Percentiles rank a stretch among this genome's conserved stretches.
Evolutionary conservation across 1,139 yeast genomes (phyloP).

Genomic region (Blastobotrys aristatus): DNA sequence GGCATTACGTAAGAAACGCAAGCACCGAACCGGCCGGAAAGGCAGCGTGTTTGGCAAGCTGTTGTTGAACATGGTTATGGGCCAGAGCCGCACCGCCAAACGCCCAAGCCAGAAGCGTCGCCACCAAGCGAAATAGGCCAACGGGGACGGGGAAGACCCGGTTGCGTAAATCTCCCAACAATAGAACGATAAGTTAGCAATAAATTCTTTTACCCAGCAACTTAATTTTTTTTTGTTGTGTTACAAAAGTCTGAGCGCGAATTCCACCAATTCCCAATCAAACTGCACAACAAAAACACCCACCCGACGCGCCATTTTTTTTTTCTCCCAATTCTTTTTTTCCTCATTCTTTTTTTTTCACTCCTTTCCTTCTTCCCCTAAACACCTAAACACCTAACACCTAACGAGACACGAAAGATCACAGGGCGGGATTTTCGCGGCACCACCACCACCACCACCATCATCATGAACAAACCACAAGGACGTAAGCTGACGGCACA

Average conservation of each 20-base stretch:
- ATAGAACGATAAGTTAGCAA: too few species aligned
- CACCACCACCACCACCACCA: neutral
- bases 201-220: too few species aligned
- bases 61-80: neutral
- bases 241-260: too few species aligned
- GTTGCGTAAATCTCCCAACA: neutral
- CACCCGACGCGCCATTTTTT: constrained; percentile 2
- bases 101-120: neutral
- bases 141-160: neutral
- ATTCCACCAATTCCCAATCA: too few species aligned
- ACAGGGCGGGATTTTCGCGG: too few species aligned
- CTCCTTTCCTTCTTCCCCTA: too few species aligned
- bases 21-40: neutral
- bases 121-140: neutral
- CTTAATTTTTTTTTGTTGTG: too few species aligned
- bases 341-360: neutral
- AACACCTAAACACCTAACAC: too few species aligned
- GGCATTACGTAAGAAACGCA: neutral
- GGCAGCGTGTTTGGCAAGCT: neutral
- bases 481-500: constrained; percentile 66
- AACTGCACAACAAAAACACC: too few species aligned
- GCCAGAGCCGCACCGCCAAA: neutral
- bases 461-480: constrained; percentile 15
- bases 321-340: neutral
- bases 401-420: too few species aligned